These are phyloP conservation scores for Botrytis porri DNA, from an alignment of 2,329 filamentous ascomycete genomes.

Conservation along the genomic window DNA sequence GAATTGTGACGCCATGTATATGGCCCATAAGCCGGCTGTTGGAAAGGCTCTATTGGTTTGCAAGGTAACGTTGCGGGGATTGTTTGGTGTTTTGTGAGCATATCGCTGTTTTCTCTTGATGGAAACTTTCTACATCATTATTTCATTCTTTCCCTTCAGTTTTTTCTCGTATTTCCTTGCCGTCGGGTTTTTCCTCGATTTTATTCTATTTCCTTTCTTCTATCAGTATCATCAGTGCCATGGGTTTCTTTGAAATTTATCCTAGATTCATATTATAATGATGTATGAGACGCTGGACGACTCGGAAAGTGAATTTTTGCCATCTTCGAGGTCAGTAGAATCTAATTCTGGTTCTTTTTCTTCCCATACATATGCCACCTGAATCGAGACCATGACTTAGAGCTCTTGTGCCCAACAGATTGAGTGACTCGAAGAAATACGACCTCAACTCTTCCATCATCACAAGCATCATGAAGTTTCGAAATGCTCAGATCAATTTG, in stretches of 20 bases:
- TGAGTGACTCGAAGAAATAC: slow-evolving; percentile 12
- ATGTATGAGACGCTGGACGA: slow-evolving; percentile 39
- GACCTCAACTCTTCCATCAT: slow-evolving; percentile 15
- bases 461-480: slow-evolving; percentile 3
- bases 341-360: slow-evolving; percentile 12
- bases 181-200: slow-evolving; percentile 19
- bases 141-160: slow-evolving; percentile 20
- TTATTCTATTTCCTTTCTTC: slow-evolving; percentile 31
- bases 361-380: slow-evolving; percentile 14
- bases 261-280: slow-evolving; percentile 33
- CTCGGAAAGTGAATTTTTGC: slow-evolving; percentile 31
- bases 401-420: slow-evolving; percentile 11
- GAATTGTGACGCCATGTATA: slow-evolving; percentile 17
- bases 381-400: slow-evolving; percentile 7
- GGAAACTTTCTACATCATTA: slow-evolving; percentile 20
- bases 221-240: slow-evolving; percentile 23
- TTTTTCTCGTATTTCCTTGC: slow-evolving; percentile 11
- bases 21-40: slow-evolving; percentile 15
- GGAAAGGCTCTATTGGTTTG: slow-evolving; percentile 23
- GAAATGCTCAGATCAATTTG: neutral
- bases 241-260: slow-evolving; percentile 24
- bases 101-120: slow-evolving; percentile 20
- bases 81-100: slow-evolving; percentile 11
- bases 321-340: slow-evolving; percentile 33
- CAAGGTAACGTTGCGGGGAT: slow-evolving; percentile 20